Evolutionary conservation across 2,329 filamentous ascomycete species (phyloP).

Genomic region (Apiospora marii): DNA sequence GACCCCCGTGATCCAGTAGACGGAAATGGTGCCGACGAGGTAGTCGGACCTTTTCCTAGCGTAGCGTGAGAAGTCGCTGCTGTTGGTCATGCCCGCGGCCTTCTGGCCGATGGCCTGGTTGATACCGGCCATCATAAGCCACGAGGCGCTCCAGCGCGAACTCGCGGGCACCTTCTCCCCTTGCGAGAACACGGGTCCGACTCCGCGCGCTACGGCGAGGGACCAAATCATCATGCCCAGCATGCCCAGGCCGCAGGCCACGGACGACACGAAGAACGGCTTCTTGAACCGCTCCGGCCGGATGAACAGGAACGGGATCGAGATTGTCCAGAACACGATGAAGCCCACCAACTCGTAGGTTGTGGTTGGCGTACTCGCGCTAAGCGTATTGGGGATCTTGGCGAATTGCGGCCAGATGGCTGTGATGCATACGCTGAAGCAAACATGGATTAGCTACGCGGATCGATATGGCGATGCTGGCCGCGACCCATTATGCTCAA

Average conservation of each 20-base stretch:
- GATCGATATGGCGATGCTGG: no score
- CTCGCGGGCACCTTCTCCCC: constrained; percentile 43
- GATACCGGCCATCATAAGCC: constrained; percentile 53
- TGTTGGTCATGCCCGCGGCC: constrained; percentile 42
- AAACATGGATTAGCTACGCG: constrained; percentile 26
- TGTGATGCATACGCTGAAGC: constrained; percentile 46
- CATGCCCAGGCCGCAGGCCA: constrained; percentile 55
- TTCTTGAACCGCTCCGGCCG: constrained; percentile 55
- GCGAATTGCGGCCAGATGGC: constrained; percentile 54
- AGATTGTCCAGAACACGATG: constrained; percentile 58
- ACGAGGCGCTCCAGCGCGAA: constrained; percentile 47
- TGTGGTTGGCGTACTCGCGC: constrained; percentile 44
- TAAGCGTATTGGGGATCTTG: constrained; percentile 53
- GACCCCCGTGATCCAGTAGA: constrained; percentile 49
- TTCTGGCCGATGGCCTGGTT: constrained; percentile 50
- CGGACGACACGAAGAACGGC: constrained; percentile 51
- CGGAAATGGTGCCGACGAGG: constrained; percentile 47
- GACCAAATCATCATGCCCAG: constrained; percentile 56
- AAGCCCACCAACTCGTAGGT: constrained; percentile 56
- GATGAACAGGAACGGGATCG: constrained; percentile 56
- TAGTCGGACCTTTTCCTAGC: constrained; percentile 44
- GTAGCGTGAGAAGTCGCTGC: constrained; percentile 52
- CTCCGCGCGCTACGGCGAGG: constrained; percentile 49
- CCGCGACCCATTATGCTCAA: no score
- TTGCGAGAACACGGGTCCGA: constrained; percentile 51